Evolutionary conservation across 2,329 filamentous ascomycete genomes (phyloP).

Genomic region (Botryotinia narcissicola): DNA sequence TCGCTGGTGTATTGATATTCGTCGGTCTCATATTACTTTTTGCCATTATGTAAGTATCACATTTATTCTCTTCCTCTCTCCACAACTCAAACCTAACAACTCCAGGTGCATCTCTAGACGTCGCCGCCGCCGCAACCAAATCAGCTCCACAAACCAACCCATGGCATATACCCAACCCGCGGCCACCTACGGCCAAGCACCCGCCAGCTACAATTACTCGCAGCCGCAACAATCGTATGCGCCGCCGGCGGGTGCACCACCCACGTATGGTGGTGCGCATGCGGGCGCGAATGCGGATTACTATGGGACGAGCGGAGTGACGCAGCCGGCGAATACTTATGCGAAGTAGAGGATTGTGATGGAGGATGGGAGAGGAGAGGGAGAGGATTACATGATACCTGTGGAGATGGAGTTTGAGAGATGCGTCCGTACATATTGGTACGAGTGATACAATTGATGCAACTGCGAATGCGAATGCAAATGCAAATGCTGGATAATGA

Average conservation of each 20-base stretch:
- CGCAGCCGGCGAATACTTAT: slow-evolving; percentile 27
- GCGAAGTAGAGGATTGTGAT: not conserved
- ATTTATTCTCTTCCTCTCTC: too few relatives aligned
- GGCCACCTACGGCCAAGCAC: slow-evolving; percentile 13
- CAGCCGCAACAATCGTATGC: slow-evolving; percentile 22
- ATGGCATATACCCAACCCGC: slow-evolving; percentile 18
- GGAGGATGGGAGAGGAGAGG: not conserved
- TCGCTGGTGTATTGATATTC: slow-evolving; percentile 28
- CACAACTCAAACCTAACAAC: not conserved
- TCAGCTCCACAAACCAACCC: not conserved
- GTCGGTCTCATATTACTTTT: slow-evolving; percentile 25
- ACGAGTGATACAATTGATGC: not conserved
- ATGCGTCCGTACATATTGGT: not conserved
- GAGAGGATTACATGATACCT: too few relatives aligned
- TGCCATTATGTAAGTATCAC: slow-evolving; percentile 24
- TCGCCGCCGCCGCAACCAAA: slow-evolving; percentile 22
- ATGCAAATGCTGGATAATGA: not conserved
- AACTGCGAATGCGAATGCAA: not conserved
- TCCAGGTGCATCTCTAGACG: not conserved
- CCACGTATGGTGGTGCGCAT: slow-evolving; percentile 14
- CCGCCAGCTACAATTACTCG: slow-evolving; percentile 7
- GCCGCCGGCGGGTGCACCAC: slow-evolving; percentile 21
- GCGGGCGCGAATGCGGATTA: slow-evolving; percentile 21
- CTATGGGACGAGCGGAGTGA: slow-evolving; percentile 26
- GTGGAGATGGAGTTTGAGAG: too few relatives aligned